These are phyloP conservation scores for Acacia confusa DNA, from an alignment of 306 rosid species.

Conservation along the genomic window DNA sequence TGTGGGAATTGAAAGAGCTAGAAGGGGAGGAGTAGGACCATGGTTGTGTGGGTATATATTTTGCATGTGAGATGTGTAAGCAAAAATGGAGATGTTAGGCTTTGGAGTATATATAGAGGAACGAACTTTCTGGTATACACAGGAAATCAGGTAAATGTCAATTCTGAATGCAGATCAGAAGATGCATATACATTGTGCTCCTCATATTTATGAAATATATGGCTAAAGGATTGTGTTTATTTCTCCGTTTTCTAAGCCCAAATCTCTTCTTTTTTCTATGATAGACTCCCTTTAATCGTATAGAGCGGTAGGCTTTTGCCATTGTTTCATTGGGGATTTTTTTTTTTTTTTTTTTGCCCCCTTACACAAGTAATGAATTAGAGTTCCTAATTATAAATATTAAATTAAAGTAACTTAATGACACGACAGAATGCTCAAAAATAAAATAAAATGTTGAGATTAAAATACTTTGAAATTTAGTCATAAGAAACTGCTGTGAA, in stretches of 20 bases:
- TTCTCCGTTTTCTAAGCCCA: background rate
- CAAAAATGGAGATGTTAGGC: slow-evolving; percentile 65
- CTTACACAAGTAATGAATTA: background rate
- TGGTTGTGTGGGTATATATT: slow-evolving; percentile 36
- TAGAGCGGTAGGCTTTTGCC: background rate
- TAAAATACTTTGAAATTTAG: background rate
- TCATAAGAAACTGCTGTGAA: background rate
- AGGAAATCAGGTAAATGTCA: slow-evolving; percentile 62
- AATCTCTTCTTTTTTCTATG: background rate
- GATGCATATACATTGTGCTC: slow-evolving; percentile 7
- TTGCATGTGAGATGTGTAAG: slow-evolving; percentile 64
- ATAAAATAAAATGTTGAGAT: background rate
- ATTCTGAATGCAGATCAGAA: slow-evolving; percentile 29
- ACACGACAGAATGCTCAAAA: background rate
- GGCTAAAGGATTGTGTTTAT: background rate
- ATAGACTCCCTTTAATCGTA: background rate
- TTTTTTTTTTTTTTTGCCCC: too few species aligned
- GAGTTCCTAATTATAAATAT: background rate
- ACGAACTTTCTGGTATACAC: slow-evolving; percentile 68
- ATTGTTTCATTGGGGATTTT: background rate
- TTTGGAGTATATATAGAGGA: slow-evolving; percentile 47
- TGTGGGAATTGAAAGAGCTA: slow-evolving; percentile 37
- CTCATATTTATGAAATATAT: slow-evolving; percentile 17
- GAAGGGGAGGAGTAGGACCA: slow-evolving; percentile 38
- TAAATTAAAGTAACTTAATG: background rate